phyloP scores from a whole-genome alignment of 257 asterid genomes.

The Craterostigma plantagineum region DNA sequence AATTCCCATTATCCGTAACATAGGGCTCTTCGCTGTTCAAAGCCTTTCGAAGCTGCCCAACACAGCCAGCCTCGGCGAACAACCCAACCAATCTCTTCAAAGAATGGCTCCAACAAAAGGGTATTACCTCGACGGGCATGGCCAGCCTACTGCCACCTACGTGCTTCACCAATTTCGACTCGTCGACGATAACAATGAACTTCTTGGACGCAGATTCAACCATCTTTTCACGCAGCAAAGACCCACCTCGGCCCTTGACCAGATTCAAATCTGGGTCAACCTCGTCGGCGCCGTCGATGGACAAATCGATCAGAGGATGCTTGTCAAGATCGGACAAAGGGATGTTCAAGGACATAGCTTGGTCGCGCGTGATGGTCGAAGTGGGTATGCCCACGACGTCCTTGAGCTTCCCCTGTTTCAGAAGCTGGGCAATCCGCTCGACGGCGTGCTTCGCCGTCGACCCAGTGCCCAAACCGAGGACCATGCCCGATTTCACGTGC shows the following conservation, averaged over 20 bases:
- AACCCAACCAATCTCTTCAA: constrained; percentile 23
- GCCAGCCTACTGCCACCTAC: constrained; percentile 48
- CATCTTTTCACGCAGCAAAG: constrained; percentile 44
- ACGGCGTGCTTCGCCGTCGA: constrained; percentile 59
- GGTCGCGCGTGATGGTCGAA: constrained; percentile 27
- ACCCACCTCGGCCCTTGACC: constrained; percentile 58
- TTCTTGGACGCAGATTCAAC: constrained; percentile 35
- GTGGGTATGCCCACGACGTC: constrained; percentile 41
- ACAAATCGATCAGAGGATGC: constrained; percentile 38
- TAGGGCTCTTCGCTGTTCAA: constrained; percentile 15
- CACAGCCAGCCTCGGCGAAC: constrained; percentile 32
- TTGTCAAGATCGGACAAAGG: constrained; percentile 49
- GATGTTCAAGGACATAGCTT: constrained; percentile 35
- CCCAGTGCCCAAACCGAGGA: constrained; percentile 45
- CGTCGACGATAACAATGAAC: constrained; percentile 39
- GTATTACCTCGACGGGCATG: constrained; percentile 61
- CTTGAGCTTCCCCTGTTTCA: constrained; percentile 22
- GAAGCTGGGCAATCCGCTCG: constrained; percentile 30
- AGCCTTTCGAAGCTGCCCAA: constrained; percentile 25
- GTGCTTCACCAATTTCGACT: constrained; percentile 31
- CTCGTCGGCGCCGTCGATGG: constrained; percentile 64
- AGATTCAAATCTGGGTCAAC: constrained; percentile 45
- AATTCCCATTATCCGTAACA: constrained; percentile 53
- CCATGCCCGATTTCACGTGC: constrained; percentile 45
- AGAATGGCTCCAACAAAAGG: constrained; percentile 48